phyloP scores from a whole-genome alignment of 176 grass and related monocot species.

The Areca catechu region DNA sequence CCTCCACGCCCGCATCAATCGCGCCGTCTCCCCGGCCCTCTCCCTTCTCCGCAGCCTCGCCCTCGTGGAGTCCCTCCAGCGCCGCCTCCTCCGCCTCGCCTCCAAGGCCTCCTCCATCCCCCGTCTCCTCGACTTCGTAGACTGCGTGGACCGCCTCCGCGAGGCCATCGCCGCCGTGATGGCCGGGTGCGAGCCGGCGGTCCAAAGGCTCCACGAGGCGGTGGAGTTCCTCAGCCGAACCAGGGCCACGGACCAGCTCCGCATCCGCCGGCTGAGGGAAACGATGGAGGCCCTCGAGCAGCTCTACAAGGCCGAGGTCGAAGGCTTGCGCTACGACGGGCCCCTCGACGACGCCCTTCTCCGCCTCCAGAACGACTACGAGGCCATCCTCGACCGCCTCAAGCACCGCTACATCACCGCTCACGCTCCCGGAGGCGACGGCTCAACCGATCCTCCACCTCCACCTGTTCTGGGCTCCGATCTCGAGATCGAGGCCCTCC shows the following conservation, averaged over 20 bases:
- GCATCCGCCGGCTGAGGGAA: conserved; percentile 37
- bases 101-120: background rate
- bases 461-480: conserved; percentile 30
- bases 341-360: conserved; percentile 50
- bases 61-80: conserved; percentile 20
- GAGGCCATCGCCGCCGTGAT: conserved; percentile 30
- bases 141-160: conserved; percentile 38
- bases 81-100: conserved; percentile 6
- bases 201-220: conserved; percentile 40
- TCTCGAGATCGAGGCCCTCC: conserved; percentile 30
- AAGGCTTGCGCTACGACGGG: conserved; percentile 58
- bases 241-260: conserved; percentile 33
- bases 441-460: background rate
- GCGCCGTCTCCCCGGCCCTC: conserved; percentile 26
- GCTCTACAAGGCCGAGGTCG: conserved; percentile 46
- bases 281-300: conserved; percentile 32
- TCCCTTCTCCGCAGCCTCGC: conserved; percentile 28
- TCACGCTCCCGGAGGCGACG: background rate
- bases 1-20: conserved; percentile 39
- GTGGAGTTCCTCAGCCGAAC: conserved; percentile 54
- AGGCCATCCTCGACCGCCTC: conserved; percentile 35
- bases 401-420: conserved; percentile 24
- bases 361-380: conserved; percentile 44
- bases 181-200: conserved; percentile 34
- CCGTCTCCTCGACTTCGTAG: conserved; percentile 24